Evolutionary conservation across 768 basidiomycete genomes (phyloP).

Genomic region (Porpolomopsis calyptriformis): DNA sequence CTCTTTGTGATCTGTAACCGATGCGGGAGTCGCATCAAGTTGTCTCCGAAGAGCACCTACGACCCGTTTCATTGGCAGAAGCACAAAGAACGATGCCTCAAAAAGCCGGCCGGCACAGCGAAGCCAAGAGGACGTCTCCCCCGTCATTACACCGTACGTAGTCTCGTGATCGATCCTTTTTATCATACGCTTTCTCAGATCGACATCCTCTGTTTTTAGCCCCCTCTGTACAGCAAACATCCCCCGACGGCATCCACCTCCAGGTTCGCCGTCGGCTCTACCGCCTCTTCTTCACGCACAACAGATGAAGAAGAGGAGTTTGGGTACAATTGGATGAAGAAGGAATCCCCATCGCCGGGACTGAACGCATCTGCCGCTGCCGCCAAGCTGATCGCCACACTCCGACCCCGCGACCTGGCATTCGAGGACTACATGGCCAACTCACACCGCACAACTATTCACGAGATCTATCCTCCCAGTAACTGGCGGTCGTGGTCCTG

Average conservation of each 20-base stretch:
- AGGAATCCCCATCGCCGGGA: slow-evolving; percentile 5
- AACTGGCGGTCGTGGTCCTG: slow-evolving; percentile 35
- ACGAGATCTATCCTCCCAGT: slow-evolving; percentile 7
- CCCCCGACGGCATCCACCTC: slow-evolving; percentile 19
- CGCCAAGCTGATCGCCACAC: neutral
- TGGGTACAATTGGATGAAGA: neutral
- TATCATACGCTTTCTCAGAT: neutral
- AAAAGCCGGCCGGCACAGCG: slow-evolving; percentile 24
- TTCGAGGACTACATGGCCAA: slow-evolving; percentile 25
- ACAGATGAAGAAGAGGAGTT: slow-evolving; percentile 23
- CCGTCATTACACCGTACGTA: slow-evolving; percentile 11
- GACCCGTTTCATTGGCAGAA: slow-evolving; percentile 59
- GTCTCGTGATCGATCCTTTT: neutral
- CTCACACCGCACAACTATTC: slow-evolving; percentile 21
- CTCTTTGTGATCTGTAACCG: slow-evolving; percentile 43
- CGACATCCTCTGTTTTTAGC: neutral
- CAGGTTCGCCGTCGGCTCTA: slow-evolving; percentile 19
- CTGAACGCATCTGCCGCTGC: slow-evolving; percentile 2
- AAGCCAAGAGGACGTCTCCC: slow-evolving; percentile 11
- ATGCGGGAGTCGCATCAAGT: slow-evolving; percentile 49
- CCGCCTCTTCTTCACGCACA: slow-evolving; percentile 27
- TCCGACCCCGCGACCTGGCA: slow-evolving; percentile 9
- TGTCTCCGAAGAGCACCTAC: slow-evolving; percentile 55
- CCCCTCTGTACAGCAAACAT: slow-evolving; percentile 6
- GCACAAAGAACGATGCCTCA: slow-evolving; percentile 51